Evolutionary conservation across 2,329 filamentous ascomycete genomes (phyloP), one percentile per base, ranked within the genome.

Genomic region (Emmonsiellopsis sp.): DNA sequence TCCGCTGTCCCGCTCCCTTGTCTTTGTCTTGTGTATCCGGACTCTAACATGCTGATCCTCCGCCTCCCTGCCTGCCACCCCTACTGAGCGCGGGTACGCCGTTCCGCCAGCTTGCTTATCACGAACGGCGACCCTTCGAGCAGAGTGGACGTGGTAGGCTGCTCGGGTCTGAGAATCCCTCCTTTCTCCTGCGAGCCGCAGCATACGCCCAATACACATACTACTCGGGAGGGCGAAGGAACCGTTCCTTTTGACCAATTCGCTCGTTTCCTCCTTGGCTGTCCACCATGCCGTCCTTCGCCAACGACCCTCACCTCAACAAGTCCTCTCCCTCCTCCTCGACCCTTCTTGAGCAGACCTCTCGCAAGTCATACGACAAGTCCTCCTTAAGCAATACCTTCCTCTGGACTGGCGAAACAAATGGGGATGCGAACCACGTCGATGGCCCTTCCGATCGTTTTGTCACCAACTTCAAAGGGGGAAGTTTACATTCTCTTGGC

Each of bases 401-500:
- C 60, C 61, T 74, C 49, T 74, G 72, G 67, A 74, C 72, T 32
- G 71, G 71, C 60, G 47, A 47, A 27, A 65, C 68, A 47, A 73
- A 72, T 64, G 68, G 68, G 53, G 72, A 74, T 57, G 61, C 65
- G n/a, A 69, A 63, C 51, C 64, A 69, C 51, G 57, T 69, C 50
- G 71, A 74, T 51, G 54, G 66, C 40, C 63, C 68, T 52, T 66
- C 68, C 57, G 70, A 74, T 56, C 71, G 68, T 53, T 62, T 71
- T 56, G 56, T 68, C 58, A 67, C 68, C 49, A 63, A 65, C 33
- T 53, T 69, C 37, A 72, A 71, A 63, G 70, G 73, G 67, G 77
- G 80, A 63, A 84, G 77, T 69, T 51, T 58, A 32, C 55, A 75
- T 67, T 77, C 80, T 39, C 63, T 81, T 63, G 76, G 78, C 60